A percentile compares a stretch with the other conserved stretches of the same genome.
phyloP scores from a whole-genome alignment of 495 filamentous ascomycete species.

The Durotheca rogersii region DNA sequence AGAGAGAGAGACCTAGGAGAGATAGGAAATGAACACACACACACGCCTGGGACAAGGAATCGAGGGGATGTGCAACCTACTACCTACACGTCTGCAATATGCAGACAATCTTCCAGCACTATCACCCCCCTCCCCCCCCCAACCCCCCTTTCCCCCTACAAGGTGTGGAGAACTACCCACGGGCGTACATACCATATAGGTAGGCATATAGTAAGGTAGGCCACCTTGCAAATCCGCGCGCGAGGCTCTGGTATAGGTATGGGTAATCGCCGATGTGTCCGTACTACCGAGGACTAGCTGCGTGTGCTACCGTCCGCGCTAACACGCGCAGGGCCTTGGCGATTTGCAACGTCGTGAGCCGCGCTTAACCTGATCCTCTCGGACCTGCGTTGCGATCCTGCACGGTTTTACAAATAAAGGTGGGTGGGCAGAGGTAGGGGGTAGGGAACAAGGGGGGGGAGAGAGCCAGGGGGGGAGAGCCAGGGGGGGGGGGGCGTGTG shows the following conservation, averaged over 20 bases:
- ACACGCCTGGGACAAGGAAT: too few relatives aligned
- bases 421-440: slow-evolving; percentile 1
- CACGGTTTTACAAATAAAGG: slow-evolving; percentile 31
- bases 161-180: too few relatives aligned
- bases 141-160: too few relatives aligned
- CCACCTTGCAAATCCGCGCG: slow-evolving; percentile 4
- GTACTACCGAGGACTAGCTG: slow-evolving; percentile 19
- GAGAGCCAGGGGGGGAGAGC: slow-evolving; percentile 8
- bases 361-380: slow-evolving; percentile 35
- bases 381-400: slow-evolving; percentile 33
- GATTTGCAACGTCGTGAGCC: slow-evolving; percentile 25
- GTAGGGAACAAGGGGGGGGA: slow-evolving; percentile 1
- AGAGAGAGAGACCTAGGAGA: too few relatives aligned
- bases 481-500: too few relatives aligned
- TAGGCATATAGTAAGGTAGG: too few relatives aligned
- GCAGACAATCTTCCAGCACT: too few relatives aligned
- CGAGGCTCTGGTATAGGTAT: slow-evolving; percentile 1
- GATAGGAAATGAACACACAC: too few relatives aligned
- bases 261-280: neutral
- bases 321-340: slow-evolving; percentile 20
- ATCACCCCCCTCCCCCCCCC: too few relatives aligned
- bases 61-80: too few relatives aligned
- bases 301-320: slow-evolving; percentile 23
- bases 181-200: too few relatives aligned
- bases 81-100: too few relatives aligned